Base-by-base conservation (phyloP, 1,284 basidiomycete species). In the Thecaphora frezii region DNA sequence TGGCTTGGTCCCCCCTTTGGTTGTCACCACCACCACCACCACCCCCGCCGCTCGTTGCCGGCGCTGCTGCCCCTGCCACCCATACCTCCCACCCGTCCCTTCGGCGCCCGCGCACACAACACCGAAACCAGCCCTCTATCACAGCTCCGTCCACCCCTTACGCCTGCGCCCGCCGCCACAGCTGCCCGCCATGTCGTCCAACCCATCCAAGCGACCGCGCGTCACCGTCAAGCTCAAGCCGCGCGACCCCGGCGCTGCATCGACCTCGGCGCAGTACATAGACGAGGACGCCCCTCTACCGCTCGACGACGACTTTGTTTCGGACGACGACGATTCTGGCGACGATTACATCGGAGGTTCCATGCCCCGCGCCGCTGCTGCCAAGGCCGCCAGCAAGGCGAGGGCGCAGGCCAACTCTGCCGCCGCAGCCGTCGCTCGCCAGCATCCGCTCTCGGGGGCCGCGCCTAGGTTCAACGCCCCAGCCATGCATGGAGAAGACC, bases 151-250 rank as follows among this genome's bases (percentile, higher is more conserved):
- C n/a, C n/a, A n/a, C n/a, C n/a, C n/a, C n/a, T n/a, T n/a, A n/a
- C n/a, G n/a, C n/a, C n/a, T n/a, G n/a, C n/a, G n/a, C n/a, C n/a
- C n/a, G n/a, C 28, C 28, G 28, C 28, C 28, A 30, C 28, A 8
- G 7, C 28, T 8, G 8, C 7, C 38, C 7, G 19, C 38, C 39
- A 41, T 41, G 39, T 41, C 39, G n/a, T 41, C 39, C 7, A 5
- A 41, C 7, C 39, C 39, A 10, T n/a, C 39, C 8, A 41, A 21
- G 22, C 55, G 64, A 5, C 64, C 64, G 13, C 58, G 58, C 14
- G 33, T 66, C 25, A 66, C 64, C 9, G 59, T 66, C 44, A 66
- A 54, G 44, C 40, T 66, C 48, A 48, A 59, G 25, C 64, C 64
- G 44, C 61, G 58, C 45, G 44, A n/a, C n/a, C n/a, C n/a, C n/a